phyloP scores from a whole-genome alignment of 352 stramenopile genomes.

The Globisporangium acanthophoron region DNA sequence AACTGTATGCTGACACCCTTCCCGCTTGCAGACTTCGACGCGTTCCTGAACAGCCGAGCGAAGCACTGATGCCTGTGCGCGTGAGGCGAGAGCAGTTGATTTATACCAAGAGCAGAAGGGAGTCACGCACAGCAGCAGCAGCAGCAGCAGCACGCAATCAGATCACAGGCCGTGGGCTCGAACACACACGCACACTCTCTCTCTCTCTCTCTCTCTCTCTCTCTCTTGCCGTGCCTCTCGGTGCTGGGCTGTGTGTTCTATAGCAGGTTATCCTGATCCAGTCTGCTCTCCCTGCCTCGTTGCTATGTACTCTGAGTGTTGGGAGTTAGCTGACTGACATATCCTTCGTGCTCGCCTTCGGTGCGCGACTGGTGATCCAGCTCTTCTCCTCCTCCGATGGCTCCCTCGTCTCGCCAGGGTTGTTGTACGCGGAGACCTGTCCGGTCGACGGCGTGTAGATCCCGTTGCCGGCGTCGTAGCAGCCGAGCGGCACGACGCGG shows the following conservation, averaged over 20 bases:
- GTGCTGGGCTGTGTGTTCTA: too few species aligned
- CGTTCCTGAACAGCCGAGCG: constrained; percentile 31
- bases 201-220: background rate
- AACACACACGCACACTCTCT: too few species aligned
- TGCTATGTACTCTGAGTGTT: too few species aligned
- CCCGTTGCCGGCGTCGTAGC: constrained; percentile 71
- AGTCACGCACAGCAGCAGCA: background rate
- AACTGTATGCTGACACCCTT: background rate
- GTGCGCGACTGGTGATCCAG: constrained; percentile 54
- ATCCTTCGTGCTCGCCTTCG: constrained; percentile 70
- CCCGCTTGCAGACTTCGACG: constrained; percentile 36
- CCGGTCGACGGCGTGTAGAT: constrained; percentile 63
- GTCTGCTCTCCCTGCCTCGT: background rate
- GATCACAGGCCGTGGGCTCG: background rate
- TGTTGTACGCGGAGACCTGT: constrained; percentile 43
- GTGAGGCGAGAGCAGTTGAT: constrained; percentile 2
- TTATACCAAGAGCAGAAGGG: constrained; percentile 1
- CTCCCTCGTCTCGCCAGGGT: constrained; percentile 46
- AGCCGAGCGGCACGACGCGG: constrained; percentile 58
- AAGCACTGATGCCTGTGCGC: constrained; percentile 13
- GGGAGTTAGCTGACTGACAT: constrained; percentile 44
- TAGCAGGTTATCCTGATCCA: too few species aligned
- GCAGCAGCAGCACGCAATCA: background rate
- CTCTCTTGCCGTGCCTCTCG: background rate
- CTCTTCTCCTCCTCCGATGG: constrained; percentile 42